Conservation (phyloP, 2,329 filamentous ascomycete species). For the Chrysoporthe cubensis region DNA sequence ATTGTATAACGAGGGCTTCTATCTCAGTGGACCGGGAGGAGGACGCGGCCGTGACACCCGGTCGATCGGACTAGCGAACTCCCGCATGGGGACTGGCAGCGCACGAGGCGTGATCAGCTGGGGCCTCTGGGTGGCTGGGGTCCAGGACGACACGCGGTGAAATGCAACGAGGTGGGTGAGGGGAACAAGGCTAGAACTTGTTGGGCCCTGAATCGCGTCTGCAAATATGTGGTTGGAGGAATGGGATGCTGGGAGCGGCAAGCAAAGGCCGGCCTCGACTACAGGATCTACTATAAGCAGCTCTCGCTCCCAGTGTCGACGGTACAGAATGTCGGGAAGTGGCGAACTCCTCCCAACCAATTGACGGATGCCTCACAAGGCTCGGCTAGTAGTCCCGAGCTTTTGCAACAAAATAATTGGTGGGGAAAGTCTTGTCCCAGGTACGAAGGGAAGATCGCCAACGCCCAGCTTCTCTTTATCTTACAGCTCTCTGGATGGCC, state of each 20-base stretch:
- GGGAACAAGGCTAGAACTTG: not conserved
- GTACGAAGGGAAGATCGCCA: too few species aligned
- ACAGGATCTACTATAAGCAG: too few species aligned
- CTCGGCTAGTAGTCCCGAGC: too few species aligned
- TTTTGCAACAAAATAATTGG: too few species aligned
- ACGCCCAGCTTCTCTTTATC: too few species aligned
- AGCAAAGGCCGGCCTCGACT: not conserved
- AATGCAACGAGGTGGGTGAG: too few species aligned
- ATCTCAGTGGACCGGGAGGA: not conserved
- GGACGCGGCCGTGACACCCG: not conserved
- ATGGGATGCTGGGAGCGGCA: not conserved
- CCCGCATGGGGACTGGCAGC: not conserved
- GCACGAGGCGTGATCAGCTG: constrained; percentile 7
- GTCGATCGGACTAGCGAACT: not conserved
- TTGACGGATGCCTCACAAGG: too few species aligned
- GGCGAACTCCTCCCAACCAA: too few species aligned
- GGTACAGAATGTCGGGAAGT: too few species aligned
- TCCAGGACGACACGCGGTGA: not conserved
- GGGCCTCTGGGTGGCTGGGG: not conserved
- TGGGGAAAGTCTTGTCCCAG: too few species aligned
- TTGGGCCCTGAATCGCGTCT: not conserved
- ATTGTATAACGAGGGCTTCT: not conserved
- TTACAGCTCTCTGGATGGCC: too few species aligned
- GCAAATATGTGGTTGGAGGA: not conserved
- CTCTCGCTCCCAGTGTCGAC: too few species aligned